Base-by-base conservation (phyloP, 2,329 filamentous ascomycete species). In the Cladophialophora exuberans region DNA sequence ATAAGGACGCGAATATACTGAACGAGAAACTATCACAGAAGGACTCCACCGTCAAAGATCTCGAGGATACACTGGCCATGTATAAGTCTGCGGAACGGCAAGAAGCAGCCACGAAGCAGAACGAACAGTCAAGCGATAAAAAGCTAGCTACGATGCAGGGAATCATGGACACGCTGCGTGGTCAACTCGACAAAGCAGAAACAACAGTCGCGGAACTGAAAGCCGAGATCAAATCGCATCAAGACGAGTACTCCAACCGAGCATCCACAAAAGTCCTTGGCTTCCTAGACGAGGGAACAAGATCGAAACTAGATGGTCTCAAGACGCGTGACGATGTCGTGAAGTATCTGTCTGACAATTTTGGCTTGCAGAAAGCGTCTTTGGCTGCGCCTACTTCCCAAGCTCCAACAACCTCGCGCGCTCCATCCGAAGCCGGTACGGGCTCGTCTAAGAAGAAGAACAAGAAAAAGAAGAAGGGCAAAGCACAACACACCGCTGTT, bases 401-500 rank as follows among this genome's bases (percentile, higher is more conserved):
- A 20, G 10, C 44, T 22, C 53, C 72, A 22, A 57, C 59, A 7
- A 63, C 58, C 9, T 56, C 55, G 4, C 54, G 47, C 7, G 52
- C 55, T 13, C 58, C 58, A 10, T 54, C 61, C 13, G 65, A 67
- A 33, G 63, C 64, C 6, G 46, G 42, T 13, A 51, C 53, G 3
- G 7, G 65, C 5, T 45, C 57, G 4, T 59, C 59, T 6, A 68
- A 90, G 72, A 92, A 89, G 71, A 95, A 91, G 62, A 89, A 89
- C 69, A 96, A 93, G 77, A 96, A 95, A 81, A 88, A 86, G 73
- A 93, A 92, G 76, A 84, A 83, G 15, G 82, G 79, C 26, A 83
- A 82, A 60, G 70, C 70, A 5, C 54, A 51, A 22, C 35, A 52
- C 26, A 17, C 46, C 65, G 15, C 65, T 70, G 61, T 67, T 6